These are phyloP conservation scores for Eragrostis tef DNA, from an alignment of 202 grass and related monocot species.

Conservation along the genomic window DNA sequence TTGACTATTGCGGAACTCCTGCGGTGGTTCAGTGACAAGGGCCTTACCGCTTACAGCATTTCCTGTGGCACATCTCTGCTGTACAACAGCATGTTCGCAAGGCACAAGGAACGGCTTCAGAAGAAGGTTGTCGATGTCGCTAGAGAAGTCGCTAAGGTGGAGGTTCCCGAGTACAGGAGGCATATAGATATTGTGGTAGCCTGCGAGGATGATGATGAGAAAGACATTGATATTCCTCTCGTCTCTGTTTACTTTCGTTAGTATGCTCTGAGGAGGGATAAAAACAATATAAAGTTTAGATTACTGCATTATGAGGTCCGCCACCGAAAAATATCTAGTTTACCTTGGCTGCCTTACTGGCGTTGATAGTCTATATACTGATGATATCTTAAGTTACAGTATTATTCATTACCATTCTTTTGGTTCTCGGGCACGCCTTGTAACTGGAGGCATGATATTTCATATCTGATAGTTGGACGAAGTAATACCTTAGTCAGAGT, in stretches of 20 bases:
- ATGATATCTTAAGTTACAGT: neutral
- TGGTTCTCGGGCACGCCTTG: neutral
- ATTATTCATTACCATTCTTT: neutral
- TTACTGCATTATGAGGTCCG: neutral
- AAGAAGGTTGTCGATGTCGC: constrained; percentile 53
- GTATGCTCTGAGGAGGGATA: neutral
- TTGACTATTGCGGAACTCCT: constrained; percentile 54
- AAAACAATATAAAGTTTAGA: neutral
- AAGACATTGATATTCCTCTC: constrained; percentile 48
- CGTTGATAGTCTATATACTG: neutral
- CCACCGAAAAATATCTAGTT: neutral
- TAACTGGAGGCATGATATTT: neutral
- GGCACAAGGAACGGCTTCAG: constrained; percentile 54
- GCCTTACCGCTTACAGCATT: constrained; percentile 52
- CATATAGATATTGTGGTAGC: constrained; percentile 57
- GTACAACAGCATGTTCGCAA: constrained; percentile 53
- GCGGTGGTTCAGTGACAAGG: constrained; percentile 51
- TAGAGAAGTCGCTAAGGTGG: constrained; percentile 48
- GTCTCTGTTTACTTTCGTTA: constrained; percentile 40
- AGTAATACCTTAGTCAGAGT: neutral
- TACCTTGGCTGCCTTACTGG: no score
- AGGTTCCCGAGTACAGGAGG: constrained; percentile 35
- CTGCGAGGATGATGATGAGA: constrained; percentile 54
- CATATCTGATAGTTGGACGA: neutral
- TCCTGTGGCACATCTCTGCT: constrained; percentile 32